These are phyloP conservation scores for Starmerella floris DNA, from an alignment of 805 yeast genomes.

Conservation along the genomic window DNA sequence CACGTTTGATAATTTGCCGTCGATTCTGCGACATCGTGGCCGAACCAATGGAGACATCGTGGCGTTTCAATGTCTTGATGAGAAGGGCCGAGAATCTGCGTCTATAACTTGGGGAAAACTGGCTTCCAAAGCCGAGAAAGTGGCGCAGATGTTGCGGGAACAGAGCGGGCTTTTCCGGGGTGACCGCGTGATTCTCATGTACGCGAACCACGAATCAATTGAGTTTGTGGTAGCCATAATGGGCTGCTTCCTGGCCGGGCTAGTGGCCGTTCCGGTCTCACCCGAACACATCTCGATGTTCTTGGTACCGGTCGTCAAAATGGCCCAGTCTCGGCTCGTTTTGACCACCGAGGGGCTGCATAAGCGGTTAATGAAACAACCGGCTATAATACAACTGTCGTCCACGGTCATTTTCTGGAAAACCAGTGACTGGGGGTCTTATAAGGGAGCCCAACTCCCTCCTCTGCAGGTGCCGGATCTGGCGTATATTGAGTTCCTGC, in stretches of 20 bases:
- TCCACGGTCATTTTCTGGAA: constrained; percentile 46
- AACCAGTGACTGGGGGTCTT: constrained; percentile 75
- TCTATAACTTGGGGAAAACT: constrained; percentile 83
- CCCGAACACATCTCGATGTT: constrained; percentile 42
- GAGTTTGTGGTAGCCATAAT: constrained; percentile 77
- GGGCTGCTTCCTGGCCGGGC: constrained; percentile 88
- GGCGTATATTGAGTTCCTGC: constrained; percentile 85
- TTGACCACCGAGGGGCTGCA: constrained; percentile 68
- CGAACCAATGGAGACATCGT: constrained; percentile 47
- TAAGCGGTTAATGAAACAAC: constrained; percentile 52
- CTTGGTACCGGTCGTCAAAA: constrained; percentile 26
- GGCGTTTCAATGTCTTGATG: constrained; percentile 61
- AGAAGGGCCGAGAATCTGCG: constrained; percentile 65
- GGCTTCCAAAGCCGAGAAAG: constrained; percentile 67
- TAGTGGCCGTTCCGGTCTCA: constrained; percentile 86
- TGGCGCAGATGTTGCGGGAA: constrained; percentile 70
- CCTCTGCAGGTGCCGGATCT: constrained; percentile 63
- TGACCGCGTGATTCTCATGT: constrained; percentile 72
- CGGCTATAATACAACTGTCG: constrained; percentile 1
- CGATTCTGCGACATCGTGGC: constrained; percentile 62
- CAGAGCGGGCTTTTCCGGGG: constrained; percentile 61
- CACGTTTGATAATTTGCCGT: constrained; percentile 48
- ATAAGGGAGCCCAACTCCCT: constrained; percentile 46
- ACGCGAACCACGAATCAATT: constrained; percentile 67
- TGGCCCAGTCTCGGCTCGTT: constrained; percentile 65